Evolutionary conservation across 371 early-diverging fungal genomes (phyloP).

Genomic region (Mucor irregularis): DNA sequence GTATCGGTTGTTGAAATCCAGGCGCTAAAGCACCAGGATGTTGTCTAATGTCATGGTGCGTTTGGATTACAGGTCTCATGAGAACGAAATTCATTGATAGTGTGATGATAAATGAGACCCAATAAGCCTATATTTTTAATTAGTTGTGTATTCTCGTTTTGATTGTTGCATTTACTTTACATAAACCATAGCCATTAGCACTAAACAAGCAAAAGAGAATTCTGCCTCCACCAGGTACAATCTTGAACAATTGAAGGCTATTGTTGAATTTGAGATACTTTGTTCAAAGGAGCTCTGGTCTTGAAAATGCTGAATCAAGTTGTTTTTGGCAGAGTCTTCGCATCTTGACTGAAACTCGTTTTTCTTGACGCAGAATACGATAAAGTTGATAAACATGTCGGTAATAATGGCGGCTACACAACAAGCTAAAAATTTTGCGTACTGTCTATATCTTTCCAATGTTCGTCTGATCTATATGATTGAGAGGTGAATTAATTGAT

Average conservation of each 20-base stretch:
- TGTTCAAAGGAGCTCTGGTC: neutral
- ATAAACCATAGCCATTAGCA: conserved; percentile 5
- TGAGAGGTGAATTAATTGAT: neutral
- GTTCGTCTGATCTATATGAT: neutral
- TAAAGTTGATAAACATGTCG: conserved; percentile 6
- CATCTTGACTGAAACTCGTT: conserved; percentile 1
- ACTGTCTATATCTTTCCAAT: neutral
- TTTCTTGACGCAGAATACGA: conserved; percentile 3
- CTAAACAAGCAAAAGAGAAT: conserved; percentile 2
- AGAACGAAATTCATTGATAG: neutral
- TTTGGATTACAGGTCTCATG: neutral
- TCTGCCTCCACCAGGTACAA: conserved; percentile 3
- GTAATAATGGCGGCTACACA: neutral
- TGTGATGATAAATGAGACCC: conserved; percentile 3
- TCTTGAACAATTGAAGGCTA: conserved; percentile 5
- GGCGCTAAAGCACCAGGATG: neutral
- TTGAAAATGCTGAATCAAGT: neutral
- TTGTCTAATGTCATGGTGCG: neutral
- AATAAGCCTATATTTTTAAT: too few relatives aligned
- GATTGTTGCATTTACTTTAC: conserved; percentile 14
- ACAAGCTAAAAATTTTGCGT: conserved; percentile 7
- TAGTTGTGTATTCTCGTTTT: too few relatives aligned
- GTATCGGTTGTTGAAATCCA: neutral
- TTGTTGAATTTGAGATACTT: neutral
- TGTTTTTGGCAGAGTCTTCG: neutral